Conservation (phyloP, 2,329 filamentous ascomycete species). For the Stylonectria norvegica region DNA sequence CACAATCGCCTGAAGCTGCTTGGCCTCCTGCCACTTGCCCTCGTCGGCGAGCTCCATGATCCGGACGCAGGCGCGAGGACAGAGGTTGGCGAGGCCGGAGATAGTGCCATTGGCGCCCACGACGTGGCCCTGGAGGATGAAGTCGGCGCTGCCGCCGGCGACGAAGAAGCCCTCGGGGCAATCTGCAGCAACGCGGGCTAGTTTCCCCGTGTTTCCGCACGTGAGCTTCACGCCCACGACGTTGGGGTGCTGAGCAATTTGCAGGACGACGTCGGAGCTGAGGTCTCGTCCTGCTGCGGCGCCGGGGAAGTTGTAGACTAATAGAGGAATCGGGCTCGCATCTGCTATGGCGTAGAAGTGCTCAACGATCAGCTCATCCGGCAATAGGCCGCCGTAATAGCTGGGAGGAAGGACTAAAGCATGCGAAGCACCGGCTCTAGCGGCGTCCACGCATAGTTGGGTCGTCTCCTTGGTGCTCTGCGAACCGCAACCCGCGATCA, state of each 20-base stretch:
- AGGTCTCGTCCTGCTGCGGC: conserved; percentile 60
- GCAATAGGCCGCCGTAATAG: conserved; percentile 71
- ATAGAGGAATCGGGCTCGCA: conserved; percentile 55
- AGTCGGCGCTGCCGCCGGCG: conserved; percentile 39
- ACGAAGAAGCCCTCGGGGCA: conserved; percentile 33
- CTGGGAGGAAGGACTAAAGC: conserved; percentile 73
- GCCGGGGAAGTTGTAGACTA: conserved; percentile 66
- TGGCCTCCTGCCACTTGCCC: conserved; percentile 33
- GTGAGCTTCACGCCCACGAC: conserved; percentile 64
- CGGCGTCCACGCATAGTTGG: conserved; percentile 66
- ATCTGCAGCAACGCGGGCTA: conserved; percentile 47
- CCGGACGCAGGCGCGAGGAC: conserved; percentile 34
- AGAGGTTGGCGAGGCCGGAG: conserved; percentile 40
- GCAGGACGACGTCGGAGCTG: conserved; percentile 55
- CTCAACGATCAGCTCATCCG: conserved; percentile 43
- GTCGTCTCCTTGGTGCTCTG: conserved; percentile 75
- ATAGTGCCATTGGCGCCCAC: conserved; percentile 41
- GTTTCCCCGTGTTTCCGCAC: conserved; percentile 63
- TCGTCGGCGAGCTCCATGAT: conserved; percentile 34
- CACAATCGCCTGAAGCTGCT: conserved; percentile 38
- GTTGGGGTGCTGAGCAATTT: conserved; percentile 52
- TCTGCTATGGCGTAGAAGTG: conserved; percentile 65
- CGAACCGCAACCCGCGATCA: conserved; percentile 74
- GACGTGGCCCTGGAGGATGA: conserved; percentile 39
- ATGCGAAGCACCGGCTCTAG: conserved; percentile 68